A percentile compares a stretch with the other conserved stretches of the same genome.
phyloP scores from a whole-genome alignment of 2,329 filamentous ascomycete genomes.

The Bipolaris cookei region DNA sequence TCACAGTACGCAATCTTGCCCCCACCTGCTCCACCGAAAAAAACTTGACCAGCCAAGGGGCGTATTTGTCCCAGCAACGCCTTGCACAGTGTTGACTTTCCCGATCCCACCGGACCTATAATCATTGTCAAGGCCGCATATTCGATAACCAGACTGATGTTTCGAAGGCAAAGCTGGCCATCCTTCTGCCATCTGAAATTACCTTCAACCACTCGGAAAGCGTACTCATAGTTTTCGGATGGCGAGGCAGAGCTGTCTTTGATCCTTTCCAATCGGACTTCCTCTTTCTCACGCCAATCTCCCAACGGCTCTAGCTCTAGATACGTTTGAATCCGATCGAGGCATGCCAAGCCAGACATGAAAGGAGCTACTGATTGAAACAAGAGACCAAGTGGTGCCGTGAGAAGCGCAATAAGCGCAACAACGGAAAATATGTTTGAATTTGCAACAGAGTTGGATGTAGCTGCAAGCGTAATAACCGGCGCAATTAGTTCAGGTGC shows the following conservation, averaged over 20 bases:
- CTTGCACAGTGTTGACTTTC: constrained; percentile 47
- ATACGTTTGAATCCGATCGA: constrained; percentile 33
- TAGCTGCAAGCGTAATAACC: constrained; percentile 17
- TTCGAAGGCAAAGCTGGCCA: too few relatives aligned
- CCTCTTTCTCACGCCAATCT: too few relatives aligned
- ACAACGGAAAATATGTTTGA: constrained; percentile 19
- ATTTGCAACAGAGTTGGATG: constrained; percentile 4
- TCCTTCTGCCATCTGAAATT: too few relatives aligned
- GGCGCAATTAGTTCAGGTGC: constrained; percentile 13
- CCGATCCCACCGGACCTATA: constrained; percentile 37
- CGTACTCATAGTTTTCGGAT: too few relatives aligned
- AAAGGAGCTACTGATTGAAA: constrained; percentile 20
- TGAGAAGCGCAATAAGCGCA: constrained; percentile 17
- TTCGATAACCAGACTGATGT: constrained; percentile 20
- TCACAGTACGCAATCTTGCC: too few relatives aligned
- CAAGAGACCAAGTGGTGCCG: constrained; percentile 12
- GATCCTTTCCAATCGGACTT: too few relatives aligned
- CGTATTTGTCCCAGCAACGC: constrained; percentile 46
- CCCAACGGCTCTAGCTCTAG: too few relatives aligned
- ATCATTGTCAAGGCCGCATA: constrained; percentile 42
- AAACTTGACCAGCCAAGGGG: constrained; percentile 36
- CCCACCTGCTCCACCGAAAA: too few relatives aligned
- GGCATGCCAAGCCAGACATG: constrained; percentile 19
- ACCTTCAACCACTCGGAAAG: too few relatives aligned
- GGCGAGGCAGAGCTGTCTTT: too few relatives aligned